Evolutionary conservation across 1,284 basidiomycete genomes (phyloP).

Genomic region (Psilocybe mexicana): DNA sequence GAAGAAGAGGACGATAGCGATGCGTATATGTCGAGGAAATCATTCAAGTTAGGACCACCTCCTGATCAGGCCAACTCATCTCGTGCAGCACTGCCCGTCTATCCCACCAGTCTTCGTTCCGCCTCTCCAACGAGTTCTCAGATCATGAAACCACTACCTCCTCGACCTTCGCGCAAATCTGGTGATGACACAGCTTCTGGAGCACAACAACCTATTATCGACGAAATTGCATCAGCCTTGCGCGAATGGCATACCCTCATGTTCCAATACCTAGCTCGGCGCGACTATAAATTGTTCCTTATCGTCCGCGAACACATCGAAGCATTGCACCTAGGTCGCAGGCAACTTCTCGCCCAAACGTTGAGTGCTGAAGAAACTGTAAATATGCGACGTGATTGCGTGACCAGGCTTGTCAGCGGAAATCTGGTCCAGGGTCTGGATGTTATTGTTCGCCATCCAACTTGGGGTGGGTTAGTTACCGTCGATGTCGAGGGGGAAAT

Average conservation of each 20-base stretch:
- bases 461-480: conserved; percentile 84
- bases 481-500: conserved; percentile 82
- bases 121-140: conserved; percentile 67
- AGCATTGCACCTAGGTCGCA: conserved; percentile 84
- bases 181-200: conserved; percentile 90
- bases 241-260: conserved; percentile 94
- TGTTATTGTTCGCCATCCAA: conserved; percentile 93
- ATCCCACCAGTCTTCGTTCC: conserved; percentile 63
- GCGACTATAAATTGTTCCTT: conserved; percentile 90
- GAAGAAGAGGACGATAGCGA: conserved; percentile 75
- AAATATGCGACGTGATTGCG: conserved; percentile 84
- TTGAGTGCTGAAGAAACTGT: conserved; percentile 87
- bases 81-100: conserved; percentile 68
- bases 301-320: conserved; percentile 90
- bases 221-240: conserved; percentile 95
- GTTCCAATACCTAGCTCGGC: conserved; percentile 85
- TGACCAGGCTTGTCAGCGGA: conserved; percentile 84
- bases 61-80: conserved; percentile 72
- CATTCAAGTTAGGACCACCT: conserved; percentile 71
- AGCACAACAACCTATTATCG: conserved; percentile 84
- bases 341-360: conserved; percentile 88
- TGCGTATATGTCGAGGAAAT: conserved; percentile 47
- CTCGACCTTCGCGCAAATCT: conserved; percentile 89
- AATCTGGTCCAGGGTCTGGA: conserved; percentile 93
- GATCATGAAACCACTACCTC: conserved; percentile 78